Evolutionary conservation across 106 monocot species (phyloP), one percentile per base, ranked within the genome.

Genomic region (Dendrobium nobile): DNA sequence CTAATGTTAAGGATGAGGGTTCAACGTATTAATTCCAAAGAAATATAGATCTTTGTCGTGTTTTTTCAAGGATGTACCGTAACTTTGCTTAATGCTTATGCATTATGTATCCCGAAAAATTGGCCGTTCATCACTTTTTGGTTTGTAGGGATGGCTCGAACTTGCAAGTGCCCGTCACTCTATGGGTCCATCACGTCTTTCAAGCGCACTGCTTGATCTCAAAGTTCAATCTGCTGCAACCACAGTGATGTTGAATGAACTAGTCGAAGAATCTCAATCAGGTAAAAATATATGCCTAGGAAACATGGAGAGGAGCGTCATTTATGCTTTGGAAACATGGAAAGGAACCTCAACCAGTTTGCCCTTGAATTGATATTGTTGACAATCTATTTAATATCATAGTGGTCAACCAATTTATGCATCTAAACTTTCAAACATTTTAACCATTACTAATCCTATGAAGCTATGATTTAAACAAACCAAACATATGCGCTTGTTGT

Each of bases 151-250:
- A 81, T 96, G 96, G 96, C 78, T 96, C 41, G 96, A 96, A 70
- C 82, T 96, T 72, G 91, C 96, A 4, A 86, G 91, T 82, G 96
- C 96, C 76, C 96, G 96, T n/a, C 90, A 93, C 79, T 96, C 93
- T 26, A 96, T 94, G 96, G 92, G 92, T 31, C 54, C 87, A 43
- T 91, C 93, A 26, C 89, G 93, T 15, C 61, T 96, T 33, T 90
- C 92, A 5, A 88, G 88, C 84, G 79, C 77, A 45, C 33, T 92
- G 2, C 82, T 92, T 81, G 86, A 94, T 75, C 91, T 92, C 31
- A 94, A 93, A 85, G 86, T 75, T 56, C 85, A 92, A 59, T 84
- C 88, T 64, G 90, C 93, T 79, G 79, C 92, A 7, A 94, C 87
- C 41, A 88, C 82, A 40, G 44, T 92, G 18, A 82, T 84, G 75